Percentiles rank a stretch among this genome's conserved stretches.
phyloP scores from a whole-genome alignment of 345 rosid species.

The Lepidium africanum region DNA sequence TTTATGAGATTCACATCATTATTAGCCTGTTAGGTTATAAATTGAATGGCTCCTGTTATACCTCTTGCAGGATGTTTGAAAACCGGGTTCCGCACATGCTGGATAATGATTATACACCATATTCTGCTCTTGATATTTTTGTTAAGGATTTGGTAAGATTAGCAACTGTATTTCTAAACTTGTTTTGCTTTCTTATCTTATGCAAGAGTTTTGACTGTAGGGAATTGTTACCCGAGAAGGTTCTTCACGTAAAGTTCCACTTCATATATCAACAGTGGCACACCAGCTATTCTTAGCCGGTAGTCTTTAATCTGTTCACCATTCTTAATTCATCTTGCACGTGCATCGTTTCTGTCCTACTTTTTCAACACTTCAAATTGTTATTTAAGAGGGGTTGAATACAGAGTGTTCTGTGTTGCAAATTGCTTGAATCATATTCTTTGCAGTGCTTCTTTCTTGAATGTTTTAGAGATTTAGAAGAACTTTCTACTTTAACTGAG shows the following conservation, averaged over 20 bases:
- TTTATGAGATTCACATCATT: slow-evolving; percentile 1
- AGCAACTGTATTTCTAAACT: not conserved
- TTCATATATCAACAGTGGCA: slow-evolving; percentile 71
- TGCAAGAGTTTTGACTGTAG: slow-evolving; percentile 35
- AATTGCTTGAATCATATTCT: not conserved
- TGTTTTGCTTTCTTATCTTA: not conserved
- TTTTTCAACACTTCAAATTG: not conserved
- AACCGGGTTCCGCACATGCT: slow-evolving; percentile 97
- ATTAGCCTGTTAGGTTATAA: not conserved
- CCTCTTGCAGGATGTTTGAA: slow-evolving; percentile 84
- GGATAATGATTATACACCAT: slow-evolving; percentile 86
- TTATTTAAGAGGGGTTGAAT: not conserved
- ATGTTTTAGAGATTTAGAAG: not conserved
- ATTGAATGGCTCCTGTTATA: slow-evolving; percentile 13
- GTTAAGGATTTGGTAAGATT: slow-evolving; percentile 89
- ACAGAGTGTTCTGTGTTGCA: not conserved
- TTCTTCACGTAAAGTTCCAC: slow-evolving; percentile 66
- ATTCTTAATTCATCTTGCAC: not conserved
- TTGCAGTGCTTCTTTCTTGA: slow-evolving; percentile 1
- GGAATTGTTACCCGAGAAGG: slow-evolving; percentile 83
- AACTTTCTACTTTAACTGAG: not conserved
- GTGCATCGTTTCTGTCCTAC: not conserved
- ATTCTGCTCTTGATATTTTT: slow-evolving; percentile 92
- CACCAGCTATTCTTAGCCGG: slow-evolving; percentile 86
- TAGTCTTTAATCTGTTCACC: slow-evolving; percentile 17